Evolutionary conservation across 768 basidiomycete species (phyloP), one percentile per base, ranked within the genome.

Genomic region (Gymnopilus junonius): DNA sequence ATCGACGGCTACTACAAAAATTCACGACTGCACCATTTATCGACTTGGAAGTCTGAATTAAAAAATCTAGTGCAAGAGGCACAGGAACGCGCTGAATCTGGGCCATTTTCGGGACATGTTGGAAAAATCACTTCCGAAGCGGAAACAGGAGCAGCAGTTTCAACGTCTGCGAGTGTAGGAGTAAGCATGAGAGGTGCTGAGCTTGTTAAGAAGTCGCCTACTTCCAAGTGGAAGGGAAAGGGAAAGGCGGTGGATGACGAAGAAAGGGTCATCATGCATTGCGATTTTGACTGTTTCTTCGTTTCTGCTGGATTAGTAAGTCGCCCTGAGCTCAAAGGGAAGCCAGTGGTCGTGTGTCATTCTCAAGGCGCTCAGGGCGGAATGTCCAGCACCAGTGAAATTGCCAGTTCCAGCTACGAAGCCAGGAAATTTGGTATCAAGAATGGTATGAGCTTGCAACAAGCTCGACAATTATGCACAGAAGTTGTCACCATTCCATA

Each of bases 211-310:
- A 79, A 75, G 59, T 85, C 87, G 8, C 84, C 87, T 0, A 40
- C 70, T 3, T 60, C 73, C 20, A 86, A 83, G 64, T 83, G 81
- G 69, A 88, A 89, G 66, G 83, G 80, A 45, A 89, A 87, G 72
- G 82, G 79, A 63, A 87, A 82, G 68, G 85, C 80, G 15, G 76
- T 74, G 50, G 83, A 82, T 42, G 80, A 80, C 34, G 82, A 81
- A 34, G 84, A 87, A 43, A 82, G 83, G 15, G 86, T 92, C 10
- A 91, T 94, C 69, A 93, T 95, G 92, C 94, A 95, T 69, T 93
- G 92, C 67, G 94, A 95, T 74, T 98, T 99, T 66, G 97, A 99
- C 70, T 94, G 90, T 65, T 99, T 98, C 81, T 99, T 99, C 71
- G 96, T 98, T 11, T 89, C 93, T 1, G 97, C 90, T n/a, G 94